These are phyloP conservation scores for Papiliotrema flavescens DNA, from an alignment of 1,284 basidiomycete genomes.

Conservation along the genomic window DNA sequence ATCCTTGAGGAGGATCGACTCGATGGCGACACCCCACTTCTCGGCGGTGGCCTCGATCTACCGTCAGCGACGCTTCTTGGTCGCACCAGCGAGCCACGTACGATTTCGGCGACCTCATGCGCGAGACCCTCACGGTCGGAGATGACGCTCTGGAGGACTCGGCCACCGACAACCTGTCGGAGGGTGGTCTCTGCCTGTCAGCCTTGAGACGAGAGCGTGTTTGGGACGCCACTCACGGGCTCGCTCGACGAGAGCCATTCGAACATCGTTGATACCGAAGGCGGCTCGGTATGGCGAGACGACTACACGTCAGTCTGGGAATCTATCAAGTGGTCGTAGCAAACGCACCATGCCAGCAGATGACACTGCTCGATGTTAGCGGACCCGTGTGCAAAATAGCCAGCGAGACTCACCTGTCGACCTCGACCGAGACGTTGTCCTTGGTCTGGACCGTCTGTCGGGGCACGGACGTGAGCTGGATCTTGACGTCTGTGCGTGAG, in stretches of 20 bases:
- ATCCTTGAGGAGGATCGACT: conserved; percentile 77
- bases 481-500: conserved; percentile 69
- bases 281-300: conserved; percentile 78
- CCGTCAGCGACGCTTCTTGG: neutral
- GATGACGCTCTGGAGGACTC: conserved; percentile 57
- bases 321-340: neutral
- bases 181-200: conserved; percentile 68
- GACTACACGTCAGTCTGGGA: conserved; percentile 11
- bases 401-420: conserved; percentile 27
- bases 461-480: conserved; percentile 83
- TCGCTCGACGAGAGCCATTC: conserved; percentile 81
- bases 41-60: conserved; percentile 56
- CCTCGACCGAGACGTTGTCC: conserved; percentile 64
- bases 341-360: conserved; percentile 48
- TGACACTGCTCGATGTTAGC: conserved; percentile 14
- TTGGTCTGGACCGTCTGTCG: conserved; percentile 65
- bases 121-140: conserved; percentile 92
- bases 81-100: conserved; percentile 47
- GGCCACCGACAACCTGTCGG: conserved; percentile 88
- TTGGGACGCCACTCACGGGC: conserved; percentile 55
- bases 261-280: conserved; percentile 85
- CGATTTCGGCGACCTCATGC: conserved; percentile 91
- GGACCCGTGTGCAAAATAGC: neutral
- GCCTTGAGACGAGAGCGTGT: neutral
- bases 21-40: conserved; percentile 91